Conservation (phyloP, 1,139 yeast genomes). For the Hemisphaericaspora xylofermentans region DNA sequence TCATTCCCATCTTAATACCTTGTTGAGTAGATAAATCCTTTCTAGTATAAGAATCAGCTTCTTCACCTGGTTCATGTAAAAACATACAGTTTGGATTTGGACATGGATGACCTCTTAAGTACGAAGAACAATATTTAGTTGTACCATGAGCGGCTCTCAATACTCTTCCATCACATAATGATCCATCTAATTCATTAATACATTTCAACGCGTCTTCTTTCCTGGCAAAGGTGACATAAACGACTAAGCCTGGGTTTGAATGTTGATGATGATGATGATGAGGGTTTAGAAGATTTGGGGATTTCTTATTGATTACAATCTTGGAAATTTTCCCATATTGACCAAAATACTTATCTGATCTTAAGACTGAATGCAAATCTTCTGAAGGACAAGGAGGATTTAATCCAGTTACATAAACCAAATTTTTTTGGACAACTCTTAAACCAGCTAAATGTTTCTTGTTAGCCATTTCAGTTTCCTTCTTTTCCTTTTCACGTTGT, state of each 20-base stretch:
- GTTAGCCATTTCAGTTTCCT: conserved; percentile 84
- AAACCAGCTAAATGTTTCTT: conserved; percentile 95
- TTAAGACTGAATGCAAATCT: conserved; percentile 78
- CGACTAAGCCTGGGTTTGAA: conserved; percentile 81
- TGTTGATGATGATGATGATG: conserved; percentile 34
- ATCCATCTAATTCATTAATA: conserved; percentile 91
- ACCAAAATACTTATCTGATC: conserved; percentile 94
- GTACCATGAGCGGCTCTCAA: conserved; percentile 97
- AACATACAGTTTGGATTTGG: conserved; percentile 99
- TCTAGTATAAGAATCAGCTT: conserved; percentile 93
- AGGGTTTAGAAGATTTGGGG: conserved; percentile 42
- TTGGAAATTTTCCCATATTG: conserved; percentile 96
- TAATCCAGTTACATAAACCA: conserved; percentile 94
- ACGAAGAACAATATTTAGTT: conserved; percentile 95
- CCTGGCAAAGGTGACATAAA: conserved; percentile 87
- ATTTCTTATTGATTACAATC: conserved; percentile 85
- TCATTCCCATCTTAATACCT: conserved; percentile 59
- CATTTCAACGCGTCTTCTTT: conserved; percentile 95
- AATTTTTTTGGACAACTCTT: conserved; percentile 95
- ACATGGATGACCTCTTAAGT: conserved; percentile 91
- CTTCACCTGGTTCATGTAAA: conserved; percentile 98
- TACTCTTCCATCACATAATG: conserved; percentile 84
- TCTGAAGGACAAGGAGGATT: conserved; percentile 90
- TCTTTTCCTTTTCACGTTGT: conserved; percentile 87
- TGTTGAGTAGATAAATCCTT: conserved; percentile 87